Evolutionary conservation across 2,329 filamentous ascomycete species (phyloP).

Genomic region (Fusarium ambrosium): DNA sequence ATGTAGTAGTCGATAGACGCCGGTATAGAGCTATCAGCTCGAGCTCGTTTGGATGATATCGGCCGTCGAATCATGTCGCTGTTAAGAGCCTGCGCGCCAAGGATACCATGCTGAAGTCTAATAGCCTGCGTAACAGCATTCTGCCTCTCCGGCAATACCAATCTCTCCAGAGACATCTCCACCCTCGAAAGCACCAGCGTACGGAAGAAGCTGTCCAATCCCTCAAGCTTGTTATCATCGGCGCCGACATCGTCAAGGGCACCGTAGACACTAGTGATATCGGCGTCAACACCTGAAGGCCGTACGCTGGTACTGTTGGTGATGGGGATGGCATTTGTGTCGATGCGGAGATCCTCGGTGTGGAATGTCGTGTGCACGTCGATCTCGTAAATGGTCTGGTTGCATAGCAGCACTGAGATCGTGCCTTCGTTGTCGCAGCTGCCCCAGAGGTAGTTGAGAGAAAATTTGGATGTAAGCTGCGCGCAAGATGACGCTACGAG

Average conservation of each 20-base stretch:
- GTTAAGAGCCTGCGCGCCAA: slow-evolving; percentile 46
- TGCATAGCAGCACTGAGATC: slow-evolving; percentile 44
- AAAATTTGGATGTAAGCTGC: slow-evolving; percentile 31
- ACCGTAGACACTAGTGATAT: slow-evolving; percentile 37
- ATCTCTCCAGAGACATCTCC: slow-evolving; percentile 37
- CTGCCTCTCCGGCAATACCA: slow-evolving; percentile 37
- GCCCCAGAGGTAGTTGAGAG: slow-evolving; percentile 47
- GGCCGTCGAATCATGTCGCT: slow-evolving; percentile 32
- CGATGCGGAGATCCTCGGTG: slow-evolving; percentile 42
- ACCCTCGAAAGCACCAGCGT: slow-evolving; percentile 45
- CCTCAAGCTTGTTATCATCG: slow-evolving; percentile 35
- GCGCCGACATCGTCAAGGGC: slow-evolving; percentile 32
- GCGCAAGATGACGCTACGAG: slow-evolving; percentile 43
- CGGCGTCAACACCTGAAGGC: slow-evolving; percentile 29
- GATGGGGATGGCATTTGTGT: slow-evolving; percentile 40
- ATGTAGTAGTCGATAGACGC: slow-evolving; percentile 41
- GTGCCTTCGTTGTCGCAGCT: slow-evolving; percentile 36
- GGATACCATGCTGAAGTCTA: slow-evolving; percentile 41
- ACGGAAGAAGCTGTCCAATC: slow-evolving; percentile 47
- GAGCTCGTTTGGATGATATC: slow-evolving; percentile 24
- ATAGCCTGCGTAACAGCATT: slow-evolving; percentile 44
- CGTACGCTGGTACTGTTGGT: slow-evolving; percentile 23
- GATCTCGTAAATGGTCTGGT: slow-evolving; percentile 41
- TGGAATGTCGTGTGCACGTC: slow-evolving; percentile 42
- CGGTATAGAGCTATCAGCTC: slow-evolving; percentile 21